Evolutionary conservation across 228 moss, liverwort and hornwort genomes (phyloP), one percentile per base, ranked within the genome.

Genomic region (Sphagnum fallax): DNA sequence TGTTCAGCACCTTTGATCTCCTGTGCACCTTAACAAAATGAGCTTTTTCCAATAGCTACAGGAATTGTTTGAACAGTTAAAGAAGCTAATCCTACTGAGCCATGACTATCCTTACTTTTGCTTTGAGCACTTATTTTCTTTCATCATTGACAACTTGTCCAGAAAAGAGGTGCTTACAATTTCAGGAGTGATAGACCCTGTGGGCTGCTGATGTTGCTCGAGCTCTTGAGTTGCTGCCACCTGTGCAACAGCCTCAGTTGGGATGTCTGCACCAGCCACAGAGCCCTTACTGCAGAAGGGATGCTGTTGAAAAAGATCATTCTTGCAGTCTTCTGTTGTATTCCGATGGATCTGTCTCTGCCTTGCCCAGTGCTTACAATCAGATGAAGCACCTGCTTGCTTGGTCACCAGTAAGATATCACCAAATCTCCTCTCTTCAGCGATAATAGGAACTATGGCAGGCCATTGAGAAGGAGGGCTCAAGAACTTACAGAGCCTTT

Each of bases 141-240:
- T 61, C 63, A 14, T 53, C 63, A 52, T n/a, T 50, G 18, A 65
- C 51, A 48, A 74, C 75, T 63, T 71, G 68, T 67, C 73, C 63
- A 73, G 70, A 73, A 71, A 67, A 60, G 63, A 61, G 65, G 61
- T 51, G 60, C 65, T 67, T 47, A 70, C 68, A 62, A 66, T 69
- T 72, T 63, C 68, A 65, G 78, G 71, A 58, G 69, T 63, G 65
- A 70, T 76, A 0, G 72, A 74, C 78, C 55, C 83, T 67, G 78
- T 66, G 47, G 67, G 72, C 62, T 74, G 76, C 55, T 72, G 80
- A 51, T 51, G 68, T 57, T 60, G 76, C 66, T 83, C 87, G 68
- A 80, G 80, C 60, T 83, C 86, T 55, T 78, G 74, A 52, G 72
- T 78, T 61, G 80, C 82, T 65, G 72, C 78, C 55, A 78, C 90